Conservation (phyloP, 2,329 filamentous ascomycete genomes). For the Atkinsonella texensis region DNA sequence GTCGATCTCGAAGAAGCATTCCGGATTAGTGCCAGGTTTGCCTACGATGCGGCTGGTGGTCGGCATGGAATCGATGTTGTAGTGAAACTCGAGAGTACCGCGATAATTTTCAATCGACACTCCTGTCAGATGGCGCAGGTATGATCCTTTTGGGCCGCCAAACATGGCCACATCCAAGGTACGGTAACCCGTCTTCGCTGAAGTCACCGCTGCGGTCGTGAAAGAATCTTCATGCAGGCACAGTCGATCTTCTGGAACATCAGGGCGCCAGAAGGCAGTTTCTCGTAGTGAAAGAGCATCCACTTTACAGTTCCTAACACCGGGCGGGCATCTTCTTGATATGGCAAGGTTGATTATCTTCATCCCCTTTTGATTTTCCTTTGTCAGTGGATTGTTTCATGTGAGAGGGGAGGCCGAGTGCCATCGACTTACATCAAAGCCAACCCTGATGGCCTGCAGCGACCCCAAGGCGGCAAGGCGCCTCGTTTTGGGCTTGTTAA, state of each 20-base stretch:
- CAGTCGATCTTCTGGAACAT: neutral
- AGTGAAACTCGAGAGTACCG: neutral
- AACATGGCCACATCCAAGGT: neutral
- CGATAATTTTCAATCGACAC: neutral
- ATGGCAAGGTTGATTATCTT: too few species aligned
- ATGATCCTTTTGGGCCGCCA: neutral
- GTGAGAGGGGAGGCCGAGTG: too few species aligned
- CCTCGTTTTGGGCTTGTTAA: neutral
- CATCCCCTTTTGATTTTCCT: too few species aligned
- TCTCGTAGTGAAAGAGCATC: neutral
- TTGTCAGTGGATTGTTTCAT: too few species aligned
- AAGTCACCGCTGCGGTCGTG: neutral
- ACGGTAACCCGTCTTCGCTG: neutral
- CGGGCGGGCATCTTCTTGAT: too few species aligned
- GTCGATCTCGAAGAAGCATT: neutral
- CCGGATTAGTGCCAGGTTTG: neutral
- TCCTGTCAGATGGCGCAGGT: neutral
- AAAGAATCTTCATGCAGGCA: neutral
- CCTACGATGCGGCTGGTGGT: neutral
- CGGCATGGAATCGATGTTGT: neutral
- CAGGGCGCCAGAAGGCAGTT: neutral
- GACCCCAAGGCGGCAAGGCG: neutral
- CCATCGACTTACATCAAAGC: neutral
- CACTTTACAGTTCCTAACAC: too few species aligned
- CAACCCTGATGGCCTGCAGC: neutral